Evolutionary conservation across 306 rosid species (phyloP), one percentile per base, ranked within the genome.

Genomic region (Casuarina equisetifolia): DNA sequence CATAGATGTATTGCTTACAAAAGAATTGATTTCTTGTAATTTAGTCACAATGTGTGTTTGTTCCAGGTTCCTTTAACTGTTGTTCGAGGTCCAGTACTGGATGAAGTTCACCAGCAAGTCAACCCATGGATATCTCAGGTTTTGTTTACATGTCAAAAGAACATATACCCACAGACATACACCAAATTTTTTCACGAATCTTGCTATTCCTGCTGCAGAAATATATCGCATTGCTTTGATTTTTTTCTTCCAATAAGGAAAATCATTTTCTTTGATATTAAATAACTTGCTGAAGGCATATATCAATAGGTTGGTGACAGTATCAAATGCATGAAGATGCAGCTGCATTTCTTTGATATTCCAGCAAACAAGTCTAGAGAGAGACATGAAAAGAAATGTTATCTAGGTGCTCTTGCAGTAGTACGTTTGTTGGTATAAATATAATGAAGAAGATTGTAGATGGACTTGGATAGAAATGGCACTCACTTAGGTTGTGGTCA

Each of bases 71-170:
- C 88, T 69, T 74, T 81, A 84, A 79, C 87, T 16, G 63, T 88
- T 72, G 35, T 85, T 17, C 79, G 72, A 38, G 91, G 91, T 49
- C 87, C 91, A 32, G 57, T 88, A 46, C 76, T 88, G 72, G 89
- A 88, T 70, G 91, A 88, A 80, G 89, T 88, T 63, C 91, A 85
- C 77, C 89, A 85, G 61, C 38, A 79, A 76, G 76, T 88, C 78
- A 79, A 71, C 77, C 69, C 91, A 81, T 88, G 91, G 91, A 83
- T 88, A 81, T 88, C 79, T 59, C 91, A 85, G 91, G 91, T 88
- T 69, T 88, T 69, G 38, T 46, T 52, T 36, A 54, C 75, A n/a
- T 20, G 40, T 51, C 46, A 13, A 36, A 72, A 66, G 71, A 16
- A n/a, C 11, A 2, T 11, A 15, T 46, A 63, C 25, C 5, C 70